Evolutionary conservation across 2,329 filamentous ascomycete genomes (phyloP).

Genomic region (Emericellopsis cladophorae): DNA sequence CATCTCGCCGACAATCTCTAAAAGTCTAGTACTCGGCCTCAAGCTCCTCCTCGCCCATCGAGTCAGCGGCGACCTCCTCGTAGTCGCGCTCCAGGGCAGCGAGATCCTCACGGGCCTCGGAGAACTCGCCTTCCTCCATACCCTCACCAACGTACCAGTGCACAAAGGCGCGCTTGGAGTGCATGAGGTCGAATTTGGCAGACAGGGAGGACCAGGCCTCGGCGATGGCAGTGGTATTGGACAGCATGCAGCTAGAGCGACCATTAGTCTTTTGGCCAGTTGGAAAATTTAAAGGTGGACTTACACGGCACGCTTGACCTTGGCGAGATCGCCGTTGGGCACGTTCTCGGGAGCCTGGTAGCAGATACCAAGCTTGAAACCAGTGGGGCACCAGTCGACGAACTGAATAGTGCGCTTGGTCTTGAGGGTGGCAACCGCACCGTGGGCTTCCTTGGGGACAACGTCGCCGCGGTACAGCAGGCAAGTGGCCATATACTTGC

Average conservation of each 20-base stretch:
- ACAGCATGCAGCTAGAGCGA: slow-evolving; percentile 74
- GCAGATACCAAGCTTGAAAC: slow-evolving; percentile 99
- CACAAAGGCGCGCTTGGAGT: slow-evolving; percentile 99
- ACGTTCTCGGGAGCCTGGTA: slow-evolving; percentile 96
- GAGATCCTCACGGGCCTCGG: slow-evolving; percentile 95
- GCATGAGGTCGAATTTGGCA: slow-evolving; percentile 99
- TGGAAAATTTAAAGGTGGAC: slow-evolving; percentile 20
- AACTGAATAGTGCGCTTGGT: slow-evolving; percentile 99
- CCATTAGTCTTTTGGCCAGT: slow-evolving; percentile 10
- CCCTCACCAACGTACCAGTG: slow-evolving; percentile 99
- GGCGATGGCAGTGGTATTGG: slow-evolving; percentile 96
- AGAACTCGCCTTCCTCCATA: slow-evolving; percentile 99
- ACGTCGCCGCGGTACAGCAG: slow-evolving; percentile 97
- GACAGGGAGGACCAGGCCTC: slow-evolving; percentile 96
- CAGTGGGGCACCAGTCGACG: slow-evolving; percentile 99
- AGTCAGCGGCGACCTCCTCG: slow-evolving; percentile 95
- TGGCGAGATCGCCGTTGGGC: slow-evolving; percentile 91
- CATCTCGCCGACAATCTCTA: background rate
- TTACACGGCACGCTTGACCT: slow-evolving; percentile 96
- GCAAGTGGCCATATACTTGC: slow-evolving; percentile 99
- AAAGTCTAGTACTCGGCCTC: slow-evolving; percentile 81
- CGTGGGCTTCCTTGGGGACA: slow-evolving; percentile 89
- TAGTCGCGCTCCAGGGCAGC: slow-evolving; percentile 97
- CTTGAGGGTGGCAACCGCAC: slow-evolving; percentile 90
- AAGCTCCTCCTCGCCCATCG: slow-evolving; percentile 72